Conservation (phyloP, 2,329 filamentous ascomycete species). For the Neurospora crassa region DNA sequence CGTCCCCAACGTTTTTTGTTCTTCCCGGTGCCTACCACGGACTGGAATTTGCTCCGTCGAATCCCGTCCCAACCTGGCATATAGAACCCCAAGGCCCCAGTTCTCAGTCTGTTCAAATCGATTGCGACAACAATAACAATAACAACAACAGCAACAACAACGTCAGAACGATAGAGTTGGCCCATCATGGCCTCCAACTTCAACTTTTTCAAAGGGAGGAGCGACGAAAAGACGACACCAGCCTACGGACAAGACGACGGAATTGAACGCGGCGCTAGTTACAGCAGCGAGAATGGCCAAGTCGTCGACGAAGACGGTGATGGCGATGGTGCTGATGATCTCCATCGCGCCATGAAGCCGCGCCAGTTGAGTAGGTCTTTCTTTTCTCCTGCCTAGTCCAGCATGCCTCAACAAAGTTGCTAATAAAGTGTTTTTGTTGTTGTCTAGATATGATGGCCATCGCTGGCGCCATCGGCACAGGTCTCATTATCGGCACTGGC, state of each 20-base stretch:
- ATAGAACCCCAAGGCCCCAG: not conserved
- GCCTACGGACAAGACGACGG: not conserved
- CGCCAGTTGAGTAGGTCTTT: conserved; percentile 19
- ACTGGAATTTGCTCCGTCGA: not conserved
- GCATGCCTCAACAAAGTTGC: too few species aligned
- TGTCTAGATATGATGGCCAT: conserved; percentile 27
- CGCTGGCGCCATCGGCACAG: conserved; percentile 28
- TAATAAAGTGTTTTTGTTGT: not conserved
- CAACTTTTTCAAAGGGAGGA: not conserved
- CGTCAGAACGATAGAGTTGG: not conserved
- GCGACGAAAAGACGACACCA: not conserved
- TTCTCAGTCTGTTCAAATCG: too few species aligned
- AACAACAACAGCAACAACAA: not conserved
- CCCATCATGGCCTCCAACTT: not conserved
- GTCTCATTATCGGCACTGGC: conserved; percentile 42
- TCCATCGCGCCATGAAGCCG: conserved; percentile 23
- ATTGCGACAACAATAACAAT: not conserved
- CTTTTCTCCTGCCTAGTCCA: not conserved
- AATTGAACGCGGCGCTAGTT: not conserved
- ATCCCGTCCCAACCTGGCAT: not conserved
- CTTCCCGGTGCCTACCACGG: not conserved
- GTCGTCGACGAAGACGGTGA: conserved; percentile 12
- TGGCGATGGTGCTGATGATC: conserved; percentile 17
- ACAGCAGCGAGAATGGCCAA: conserved; percentile 11
- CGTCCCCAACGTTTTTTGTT: not conserved